Base-by-base conservation (phyloP, 306 rosid species). In the Acacia melanoxylon region DNA sequence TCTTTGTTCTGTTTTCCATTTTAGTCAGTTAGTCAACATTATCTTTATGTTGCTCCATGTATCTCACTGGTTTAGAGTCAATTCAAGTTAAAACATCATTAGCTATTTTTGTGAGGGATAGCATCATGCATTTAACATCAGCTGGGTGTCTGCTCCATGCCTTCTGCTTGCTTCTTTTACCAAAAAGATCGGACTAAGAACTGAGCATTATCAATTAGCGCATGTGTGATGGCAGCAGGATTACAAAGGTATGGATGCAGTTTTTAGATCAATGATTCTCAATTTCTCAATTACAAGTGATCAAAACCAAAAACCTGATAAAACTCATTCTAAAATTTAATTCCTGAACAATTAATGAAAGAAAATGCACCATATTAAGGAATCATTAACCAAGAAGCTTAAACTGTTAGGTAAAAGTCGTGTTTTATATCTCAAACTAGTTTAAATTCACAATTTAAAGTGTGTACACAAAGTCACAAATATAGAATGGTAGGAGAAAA, bases 391-490 rank as follows among this genome's bases (percentile, higher is more conserved):
- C 22, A 16, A 40, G 45, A 37, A 8, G 29, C 29, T 68, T 37
- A 37, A 17, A 68, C 29, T 37, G 27, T 40, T 29, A 73, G 58
- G 44, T 8, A 10, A 25, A 29, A 27, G 63, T 77, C 44, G 72
- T 4, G 61, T 58, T 79, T 67, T 75, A 78, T 16, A 24, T 81
- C 80, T 63, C 31, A 85, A 19, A 77, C 51, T 16, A 74, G 42
- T 69, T 41, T 15, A 20, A 81, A 52, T 41, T 77, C 54, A 22
- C 76, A 29, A 42, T 75, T 41, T 66, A 45, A 58, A 68, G 54
- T n/a, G 65, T 45, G 14, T 22, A 63, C 6, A 25, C 11, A 5
- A 37, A 37, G 40, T 37, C 40, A 37, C 40, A 78, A 27, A 62
- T 62, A 62, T 62, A 62, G 17, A 27, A 27, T 25, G 68, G 12